Evolutionary conservation across 345 rosid genomes (phyloP), one percentile per base, ranked within the genome.

Genomic region (Salix arbutifolia): DNA sequence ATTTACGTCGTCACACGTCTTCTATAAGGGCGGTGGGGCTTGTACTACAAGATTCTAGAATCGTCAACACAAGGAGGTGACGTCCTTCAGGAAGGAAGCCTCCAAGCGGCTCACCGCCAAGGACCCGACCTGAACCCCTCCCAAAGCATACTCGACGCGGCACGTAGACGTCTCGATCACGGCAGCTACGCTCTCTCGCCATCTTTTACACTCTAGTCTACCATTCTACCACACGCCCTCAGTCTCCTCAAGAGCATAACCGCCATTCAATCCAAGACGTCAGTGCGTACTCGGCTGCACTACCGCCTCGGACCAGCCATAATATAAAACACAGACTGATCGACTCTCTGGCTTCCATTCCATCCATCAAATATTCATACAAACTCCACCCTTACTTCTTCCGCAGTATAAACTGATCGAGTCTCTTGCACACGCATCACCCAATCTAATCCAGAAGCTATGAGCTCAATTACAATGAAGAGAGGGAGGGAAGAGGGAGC

Each of bases 401-500:
- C 21, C 64, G 1, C 8, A 58, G 64, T 3, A 1, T 58, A 10
- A 10, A 58, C 64, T 4, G 33, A 31, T 31, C 33, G 33, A 31
- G 33, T 31, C 25, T n/a, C 6, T 12, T 18, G 50, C 28, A 66
- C 25, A 35, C 69, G 21, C 19, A 17, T 14, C 61, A n/a, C 23
- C 8, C 61, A 21, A 0, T n/a, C 12, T 3, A 40, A n/a, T 56
- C n/a, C n/a, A n/a, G 2, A n/a, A 56, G 0, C 23, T 56, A 35
- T 14, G 3, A 31, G n/a, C 38, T 21, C 8, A n/a, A 61, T 13
- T 33, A 38, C 40, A 12, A 83, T 86, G 89, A 88, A 89, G 86
- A 90, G 88, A 84, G 81, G 58, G 33, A 85, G 83, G 80, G 89
- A 80, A 61, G 80, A 69, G 17, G 25, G 17, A 0, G 87, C 78